phyloP scores from a whole-genome alignment of 2,329 filamentous ascomycete species.

The Penicillium fuscoglaucum region DNA sequence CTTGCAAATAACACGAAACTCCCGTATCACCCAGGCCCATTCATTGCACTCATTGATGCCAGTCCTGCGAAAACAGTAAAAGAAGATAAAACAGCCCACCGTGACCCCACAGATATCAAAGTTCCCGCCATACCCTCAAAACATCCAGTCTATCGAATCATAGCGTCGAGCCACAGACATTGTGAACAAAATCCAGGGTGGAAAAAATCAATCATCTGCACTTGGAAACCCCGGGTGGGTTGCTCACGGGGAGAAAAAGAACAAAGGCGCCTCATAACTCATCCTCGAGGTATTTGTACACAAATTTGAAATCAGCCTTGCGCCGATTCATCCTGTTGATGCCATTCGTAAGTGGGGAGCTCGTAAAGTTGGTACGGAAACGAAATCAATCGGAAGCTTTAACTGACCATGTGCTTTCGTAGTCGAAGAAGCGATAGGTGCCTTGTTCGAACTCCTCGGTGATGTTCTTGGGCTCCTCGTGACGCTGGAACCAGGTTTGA shows the following conservation, averaged over 20 bases:
- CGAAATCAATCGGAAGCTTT: slow-evolving; percentile 5
- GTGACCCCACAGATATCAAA: slow-evolving; percentile 14
- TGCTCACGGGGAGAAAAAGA: slow-evolving; percentile 10
- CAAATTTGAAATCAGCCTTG: slow-evolving; percentile 97
- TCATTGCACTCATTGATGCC: slow-evolving; percentile 34
- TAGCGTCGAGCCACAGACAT: slow-evolving; percentile 2
- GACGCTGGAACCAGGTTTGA: slow-evolving; percentile 98
- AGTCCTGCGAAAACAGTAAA: slow-evolving; percentile 17
- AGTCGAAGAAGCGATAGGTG: slow-evolving; percentile 98
- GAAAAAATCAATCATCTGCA: slow-evolving; percentile 4
- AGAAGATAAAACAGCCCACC: slow-evolving; percentile 17
- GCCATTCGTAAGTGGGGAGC: slow-evolving; percentile 15
- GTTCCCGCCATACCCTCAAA: slow-evolving; percentile 10
- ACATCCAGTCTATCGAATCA: slow-evolving; percentile 12
- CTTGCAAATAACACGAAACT: slow-evolving; percentile 28
- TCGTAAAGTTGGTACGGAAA: slow-evolving; percentile 2
- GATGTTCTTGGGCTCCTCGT: slow-evolving; percentile 97
- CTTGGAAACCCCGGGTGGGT: slow-evolving; percentile 9
- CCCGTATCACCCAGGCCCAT: slow-evolving; percentile 32
- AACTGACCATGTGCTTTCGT: slow-evolving; percentile 94
- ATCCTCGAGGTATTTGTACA: slow-evolving; percentile 96
- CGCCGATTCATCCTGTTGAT: slow-evolving; percentile 87
- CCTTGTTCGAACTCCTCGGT: slow-evolving; percentile 99
- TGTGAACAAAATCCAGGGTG: slow-evolving; percentile 2
- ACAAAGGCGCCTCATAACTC: slow-evolving; percentile 60